phyloP scores from a whole-genome alignment of 352 stramenopile genomes.

The Pythium sukuiense region DNA sequence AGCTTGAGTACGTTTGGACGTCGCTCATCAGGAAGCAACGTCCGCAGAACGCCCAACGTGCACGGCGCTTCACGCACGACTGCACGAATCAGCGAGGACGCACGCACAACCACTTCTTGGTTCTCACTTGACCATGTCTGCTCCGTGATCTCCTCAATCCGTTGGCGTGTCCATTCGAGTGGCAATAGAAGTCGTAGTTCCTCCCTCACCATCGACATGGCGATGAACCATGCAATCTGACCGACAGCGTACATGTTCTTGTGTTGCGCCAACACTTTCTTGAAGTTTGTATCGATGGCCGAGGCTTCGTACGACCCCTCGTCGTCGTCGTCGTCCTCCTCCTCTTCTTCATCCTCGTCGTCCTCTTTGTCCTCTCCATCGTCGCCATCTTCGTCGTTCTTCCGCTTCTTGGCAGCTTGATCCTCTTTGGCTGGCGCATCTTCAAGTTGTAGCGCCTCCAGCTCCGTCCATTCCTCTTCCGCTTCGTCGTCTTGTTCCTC shows the following conservation, averaged over 20 bases:
- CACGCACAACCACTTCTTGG: not conserved
- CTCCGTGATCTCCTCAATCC: not conserved
- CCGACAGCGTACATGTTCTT: not conserved
- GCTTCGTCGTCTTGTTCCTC: too few species aligned
- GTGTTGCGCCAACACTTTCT: conserved; percentile 4
- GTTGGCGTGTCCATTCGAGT: not conserved
- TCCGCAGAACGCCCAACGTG: not conserved
- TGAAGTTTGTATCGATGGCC: not conserved
- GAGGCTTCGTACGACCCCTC: conserved; percentile 15
- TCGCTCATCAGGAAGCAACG: not conserved
- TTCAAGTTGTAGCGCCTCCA: too few species aligned
- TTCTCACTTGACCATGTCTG: not conserved
- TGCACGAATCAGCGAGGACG: not conserved
- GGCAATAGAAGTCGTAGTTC: not conserved
- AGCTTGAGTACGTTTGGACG: not conserved
- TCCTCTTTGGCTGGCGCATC: too few species aligned
- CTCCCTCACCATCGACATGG: conserved; percentile 1
- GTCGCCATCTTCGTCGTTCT: too few species aligned
- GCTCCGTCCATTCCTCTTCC: too few species aligned
- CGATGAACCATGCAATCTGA: conserved; percentile 12
- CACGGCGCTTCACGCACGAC: not conserved
- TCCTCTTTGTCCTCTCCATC: too few species aligned
- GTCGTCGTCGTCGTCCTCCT: conserved; percentile 9
- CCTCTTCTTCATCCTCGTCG: conserved; percentile 19
- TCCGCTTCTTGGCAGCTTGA: too few species aligned